Percentiles rank a stretch among this genome's conserved stretches.
These are phyloP conservation scores for Nemania sp. DNA, from an alignment of 2,329 filamentous ascomycete genomes.

Conservation along the genomic window DNA sequence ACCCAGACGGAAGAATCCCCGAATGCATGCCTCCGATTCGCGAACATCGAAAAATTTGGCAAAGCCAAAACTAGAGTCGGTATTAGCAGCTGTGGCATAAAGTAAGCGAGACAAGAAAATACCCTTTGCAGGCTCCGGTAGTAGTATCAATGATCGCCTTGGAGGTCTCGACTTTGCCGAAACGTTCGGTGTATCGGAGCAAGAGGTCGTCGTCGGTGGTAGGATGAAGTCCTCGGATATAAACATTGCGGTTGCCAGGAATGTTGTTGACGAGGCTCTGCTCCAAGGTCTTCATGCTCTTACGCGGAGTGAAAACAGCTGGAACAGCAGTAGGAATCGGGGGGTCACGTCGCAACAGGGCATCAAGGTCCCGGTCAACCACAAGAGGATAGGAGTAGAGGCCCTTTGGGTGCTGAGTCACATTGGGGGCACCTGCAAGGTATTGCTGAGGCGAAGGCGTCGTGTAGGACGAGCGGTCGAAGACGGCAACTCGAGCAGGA, in stretches of 20 bases:
- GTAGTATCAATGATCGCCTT: slow-evolving; percentile 98
- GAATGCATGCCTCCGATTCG: slow-evolving; percentile 94
- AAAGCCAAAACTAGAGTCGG: slow-evolving; percentile 78
- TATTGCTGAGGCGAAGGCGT: slow-evolving; percentile 69
- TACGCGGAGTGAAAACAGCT: slow-evolving; percentile 82
- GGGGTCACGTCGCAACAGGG: slow-evolving; percentile 75
- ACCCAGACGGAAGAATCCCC: slow-evolving; percentile 89
- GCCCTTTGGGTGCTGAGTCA: slow-evolving; percentile 48
- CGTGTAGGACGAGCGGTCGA: slow-evolving; percentile 68
- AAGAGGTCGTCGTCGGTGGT: slow-evolving; percentile 94
- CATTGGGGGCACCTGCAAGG: slow-evolving; percentile 43
- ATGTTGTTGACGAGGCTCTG: slow-evolving; percentile 93
- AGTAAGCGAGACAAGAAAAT: slow-evolving; percentile 39
- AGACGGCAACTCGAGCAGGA: slow-evolving; percentile 60
- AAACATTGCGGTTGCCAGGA: slow-evolving; percentile 92
- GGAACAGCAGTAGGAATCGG: slow-evolving; percentile 86
- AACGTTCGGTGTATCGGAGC: slow-evolving; percentile 79
- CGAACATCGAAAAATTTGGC: slow-evolving; percentile 89
- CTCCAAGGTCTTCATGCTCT: slow-evolving; percentile 86
- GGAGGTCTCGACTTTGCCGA: slow-evolving; percentile 92
- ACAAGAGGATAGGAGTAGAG: slow-evolving; percentile 40
- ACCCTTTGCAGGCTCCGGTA: slow-evolving; percentile 96
- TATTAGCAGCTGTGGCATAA: slow-evolving; percentile 37
- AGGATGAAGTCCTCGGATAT: slow-evolving; percentile 93
- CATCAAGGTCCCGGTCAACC: slow-evolving; percentile 61